Conservation (phyloP, 2,329 filamentous ascomycete genomes). For the Pestalotiopsis sp. region DNA sequence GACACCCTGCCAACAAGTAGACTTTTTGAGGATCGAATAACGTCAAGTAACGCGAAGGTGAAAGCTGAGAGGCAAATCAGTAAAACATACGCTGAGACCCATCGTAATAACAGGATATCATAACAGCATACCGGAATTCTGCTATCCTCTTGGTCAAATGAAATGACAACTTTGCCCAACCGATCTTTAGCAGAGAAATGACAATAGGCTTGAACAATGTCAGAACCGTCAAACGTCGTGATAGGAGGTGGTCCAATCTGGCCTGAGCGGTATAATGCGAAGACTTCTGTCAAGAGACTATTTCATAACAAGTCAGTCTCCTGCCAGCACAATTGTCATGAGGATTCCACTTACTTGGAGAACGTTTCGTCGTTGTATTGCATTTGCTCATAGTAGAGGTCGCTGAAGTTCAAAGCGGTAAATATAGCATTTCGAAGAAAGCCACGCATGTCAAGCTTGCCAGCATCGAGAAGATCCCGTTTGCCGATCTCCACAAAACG, state of each 20-base stretch:
- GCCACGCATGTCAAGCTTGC: conserved; percentile 13
- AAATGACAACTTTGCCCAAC: too few species aligned
- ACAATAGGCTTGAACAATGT: conserved; percentile 25
- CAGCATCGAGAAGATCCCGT: conserved; percentile 13
- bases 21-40: background rate
- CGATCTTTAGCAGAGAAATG: background rate
- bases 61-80: background rate
- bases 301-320: background rate
- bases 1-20: background rate
- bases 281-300: conserved; percentile 4
- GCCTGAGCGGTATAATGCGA: conserved; percentile 18
- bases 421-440: conserved; percentile 37
- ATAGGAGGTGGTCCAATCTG: conserved; percentile 17
- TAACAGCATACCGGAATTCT: background rate
- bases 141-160: too few species aligned
- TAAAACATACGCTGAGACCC: background rate
- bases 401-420: conserved; percentile 1
- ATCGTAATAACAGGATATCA: background rate
- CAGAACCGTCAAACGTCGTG: conserved; percentile 15
- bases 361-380: too few species aligned
- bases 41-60: background rate
- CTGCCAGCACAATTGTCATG: background rate
- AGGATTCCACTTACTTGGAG: conserved; percentile 12
- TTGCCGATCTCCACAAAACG: conserved; percentile 12
- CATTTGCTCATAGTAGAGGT: too few species aligned